Conservation (phyloP, 177 flowering plant genomes). For the Vitis hybrid region DNA sequence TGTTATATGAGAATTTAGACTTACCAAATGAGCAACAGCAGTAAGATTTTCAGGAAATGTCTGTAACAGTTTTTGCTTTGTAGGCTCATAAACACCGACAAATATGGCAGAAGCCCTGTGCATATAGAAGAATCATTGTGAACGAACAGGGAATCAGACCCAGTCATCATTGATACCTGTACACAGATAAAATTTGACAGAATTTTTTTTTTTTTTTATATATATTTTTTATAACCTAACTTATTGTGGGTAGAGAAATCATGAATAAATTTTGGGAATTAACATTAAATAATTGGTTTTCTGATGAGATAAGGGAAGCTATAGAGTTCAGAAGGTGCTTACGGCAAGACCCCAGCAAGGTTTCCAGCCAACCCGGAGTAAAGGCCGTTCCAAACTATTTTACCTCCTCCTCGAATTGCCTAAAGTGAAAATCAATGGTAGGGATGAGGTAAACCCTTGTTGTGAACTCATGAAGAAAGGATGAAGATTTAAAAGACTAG, state of each 20-base stretch:
- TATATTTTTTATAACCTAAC: too few relatives aligned
- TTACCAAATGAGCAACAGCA: conserved; percentile 90
- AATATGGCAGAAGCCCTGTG: conserved; percentile 94
- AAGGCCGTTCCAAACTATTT: conserved; percentile 75
- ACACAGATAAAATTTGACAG: not conserved
- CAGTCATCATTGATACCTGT: not conserved
- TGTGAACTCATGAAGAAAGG: too few relatives aligned
- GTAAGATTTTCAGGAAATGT: conserved; percentile 76
- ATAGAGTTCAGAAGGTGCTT: conserved; percentile 26
- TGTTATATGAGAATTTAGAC: conserved; percentile 10
- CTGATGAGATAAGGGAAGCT: not conserved
- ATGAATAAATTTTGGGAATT: not conserved
- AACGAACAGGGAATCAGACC: not conserved
- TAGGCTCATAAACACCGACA: conserved; percentile 90
- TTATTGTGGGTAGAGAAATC: too few relatives aligned
- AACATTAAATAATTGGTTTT: too few relatives aligned
- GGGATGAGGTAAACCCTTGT: too few relatives aligned
- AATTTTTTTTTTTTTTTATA: too few relatives aligned
- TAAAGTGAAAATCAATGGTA: conserved; percentile 10
- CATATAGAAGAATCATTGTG: conserved; percentile 13
- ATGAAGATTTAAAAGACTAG: too few relatives aligned
- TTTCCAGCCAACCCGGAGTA: conserved; percentile 94
- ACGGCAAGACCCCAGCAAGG: conserved; percentile 95
- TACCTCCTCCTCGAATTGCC: conserved; percentile 89
- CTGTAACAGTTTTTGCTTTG: conserved; percentile 74